Percentiles rank a stretch among this genome's conserved stretches.
These are phyloP conservation scores for Hygrocybe coccinea DNA, from an alignment of 768 basidiomycete genomes.

Conservation along the genomic window DNA sequence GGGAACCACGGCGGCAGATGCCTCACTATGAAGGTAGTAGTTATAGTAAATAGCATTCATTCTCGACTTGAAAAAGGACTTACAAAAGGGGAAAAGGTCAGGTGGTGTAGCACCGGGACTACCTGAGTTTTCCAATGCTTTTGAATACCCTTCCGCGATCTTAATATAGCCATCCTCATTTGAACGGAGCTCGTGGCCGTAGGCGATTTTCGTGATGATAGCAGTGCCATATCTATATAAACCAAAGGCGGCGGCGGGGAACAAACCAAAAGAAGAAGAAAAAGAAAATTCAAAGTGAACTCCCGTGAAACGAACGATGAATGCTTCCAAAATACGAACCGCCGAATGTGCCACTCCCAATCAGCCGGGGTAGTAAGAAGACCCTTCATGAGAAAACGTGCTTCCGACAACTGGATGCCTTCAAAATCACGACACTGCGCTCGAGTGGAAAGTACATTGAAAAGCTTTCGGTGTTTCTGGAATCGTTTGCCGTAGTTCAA, in stretches of 20 bases:
- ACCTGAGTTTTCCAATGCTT: slow-evolving; percentile 6
- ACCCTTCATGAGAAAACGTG: slow-evolving; percentile 14
- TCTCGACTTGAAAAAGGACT: not conserved
- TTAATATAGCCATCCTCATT: slow-evolving; percentile 15
- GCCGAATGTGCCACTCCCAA: slow-evolving; percentile 21
- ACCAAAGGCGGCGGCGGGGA: too few relatives aligned
- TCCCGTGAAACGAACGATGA: too few relatives aligned
- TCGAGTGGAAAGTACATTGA: slow-evolving; percentile 11
- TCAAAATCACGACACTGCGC: slow-evolving; percentile 3
- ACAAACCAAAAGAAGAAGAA: too few relatives aligned
- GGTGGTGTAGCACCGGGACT: slow-evolving; percentile 12
- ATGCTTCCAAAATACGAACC: too few relatives aligned
- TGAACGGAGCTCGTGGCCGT: slow-evolving; percentile 15
- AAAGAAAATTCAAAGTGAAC: too few relatives aligned
- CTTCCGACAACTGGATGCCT: slow-evolving; percentile 12
- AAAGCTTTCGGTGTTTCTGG: slow-evolving; percentile 14
- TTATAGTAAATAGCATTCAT: not conserved
- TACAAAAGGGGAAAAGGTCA: slow-evolving; percentile 18
- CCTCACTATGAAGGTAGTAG: too few relatives aligned
- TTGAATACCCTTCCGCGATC: slow-evolving; percentile 6
- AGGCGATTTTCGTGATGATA: slow-evolving; percentile 13
- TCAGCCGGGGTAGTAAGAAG: slow-evolving; percentile 13
- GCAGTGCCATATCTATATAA: slow-evolving; percentile 11
- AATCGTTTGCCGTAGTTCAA: slow-evolving; percentile 17
- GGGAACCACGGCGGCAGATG: not conserved